Percentiles rank a stretch among this genome's conserved stretches.
phyloP scores from a whole-genome alignment of 352 stramenopile genomes.

The Pseudoperonospora humuli region DNA sequence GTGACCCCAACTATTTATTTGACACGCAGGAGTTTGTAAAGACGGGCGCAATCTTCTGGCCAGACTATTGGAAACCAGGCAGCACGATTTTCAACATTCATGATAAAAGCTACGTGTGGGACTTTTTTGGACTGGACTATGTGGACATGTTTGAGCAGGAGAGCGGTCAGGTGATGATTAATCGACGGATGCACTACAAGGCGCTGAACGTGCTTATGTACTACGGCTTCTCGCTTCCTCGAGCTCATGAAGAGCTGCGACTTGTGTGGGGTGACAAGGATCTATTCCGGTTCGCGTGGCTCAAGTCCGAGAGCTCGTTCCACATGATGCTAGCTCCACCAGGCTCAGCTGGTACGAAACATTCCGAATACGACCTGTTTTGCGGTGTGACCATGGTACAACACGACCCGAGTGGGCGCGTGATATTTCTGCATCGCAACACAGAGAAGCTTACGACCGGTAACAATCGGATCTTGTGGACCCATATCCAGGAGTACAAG shows the following conservation, averaged over 20 bases:
- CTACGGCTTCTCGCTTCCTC: constrained; percentile 42
- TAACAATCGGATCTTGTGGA: constrained; percentile 45
- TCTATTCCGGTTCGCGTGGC: constrained; percentile 72
- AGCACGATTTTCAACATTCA: constrained; percentile 81
- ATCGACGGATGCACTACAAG: constrained; percentile 37
- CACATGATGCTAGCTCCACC: constrained; percentile 50
- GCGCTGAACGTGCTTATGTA: constrained; percentile 70
- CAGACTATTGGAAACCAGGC: constrained; percentile 64
- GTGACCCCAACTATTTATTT: constrained; percentile 61
- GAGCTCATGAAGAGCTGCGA: constrained; percentile 35
- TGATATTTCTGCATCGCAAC: constrained; percentile 69
- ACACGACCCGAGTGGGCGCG: constrained; percentile 40
- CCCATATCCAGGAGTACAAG: constrained; percentile 56
- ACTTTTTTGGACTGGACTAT: constrained; percentile 53
- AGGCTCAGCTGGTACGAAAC: constrained; percentile 38
- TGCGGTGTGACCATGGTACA: constrained; percentile 72
- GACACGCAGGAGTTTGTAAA: constrained; percentile 41
- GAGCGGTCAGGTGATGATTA: too few relatives aligned
- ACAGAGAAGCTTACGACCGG: constrained; percentile 47
- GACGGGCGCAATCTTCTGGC: constrained; percentile 74
- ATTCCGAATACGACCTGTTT: constrained; percentile 47
- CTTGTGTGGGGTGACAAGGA: constrained; percentile 81
- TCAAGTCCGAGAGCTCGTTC: constrained; percentile 63
- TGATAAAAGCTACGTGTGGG: constrained; percentile 52
- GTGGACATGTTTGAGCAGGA: constrained; percentile 72